Conservation (phyloP, 345 rosid genomes). For the Citrus unshiu region DNA sequence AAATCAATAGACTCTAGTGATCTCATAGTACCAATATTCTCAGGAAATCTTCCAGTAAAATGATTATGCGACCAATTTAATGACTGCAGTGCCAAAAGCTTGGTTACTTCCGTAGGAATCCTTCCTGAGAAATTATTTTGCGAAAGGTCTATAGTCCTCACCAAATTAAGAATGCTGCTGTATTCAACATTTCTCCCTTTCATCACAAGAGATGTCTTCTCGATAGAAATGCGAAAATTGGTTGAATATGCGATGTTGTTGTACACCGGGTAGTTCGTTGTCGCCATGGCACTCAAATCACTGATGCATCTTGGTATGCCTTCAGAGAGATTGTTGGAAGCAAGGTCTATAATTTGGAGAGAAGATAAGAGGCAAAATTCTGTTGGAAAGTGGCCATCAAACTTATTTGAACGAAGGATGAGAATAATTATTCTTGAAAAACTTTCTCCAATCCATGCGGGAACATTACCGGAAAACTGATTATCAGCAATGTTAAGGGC, state of each 20-base stretch:
- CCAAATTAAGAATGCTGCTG: too few relatives aligned
- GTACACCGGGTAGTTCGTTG: background rate
- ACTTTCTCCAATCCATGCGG: background rate
- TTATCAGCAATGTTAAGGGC: background rate
- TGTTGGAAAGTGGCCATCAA: background rate
- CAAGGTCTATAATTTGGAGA: constrained; percentile 6
- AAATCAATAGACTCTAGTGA: background rate
- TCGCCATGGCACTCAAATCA: background rate
- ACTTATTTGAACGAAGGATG: constrained; percentile 10
- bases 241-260: background rate
- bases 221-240: too few relatives aligned
- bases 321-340: background rate
- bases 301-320: constrained; percentile 6
- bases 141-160: background rate
- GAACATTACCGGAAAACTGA: background rate
- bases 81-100: background rate
- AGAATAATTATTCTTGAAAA: background rate
- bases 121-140: background rate
- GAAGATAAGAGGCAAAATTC: background rate
- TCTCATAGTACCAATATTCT: background rate
- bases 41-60: background rate
- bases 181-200: too few relatives aligned
- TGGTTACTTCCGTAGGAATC: background rate
- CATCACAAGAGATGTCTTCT: too few relatives aligned
- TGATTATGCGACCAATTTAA: background rate